Percentiles rank a stretch among this genome's conserved stretches.
Evolutionary conservation across 306 rosid genomes (phyloP).

Genomic region (Sindora glabra): DNA sequence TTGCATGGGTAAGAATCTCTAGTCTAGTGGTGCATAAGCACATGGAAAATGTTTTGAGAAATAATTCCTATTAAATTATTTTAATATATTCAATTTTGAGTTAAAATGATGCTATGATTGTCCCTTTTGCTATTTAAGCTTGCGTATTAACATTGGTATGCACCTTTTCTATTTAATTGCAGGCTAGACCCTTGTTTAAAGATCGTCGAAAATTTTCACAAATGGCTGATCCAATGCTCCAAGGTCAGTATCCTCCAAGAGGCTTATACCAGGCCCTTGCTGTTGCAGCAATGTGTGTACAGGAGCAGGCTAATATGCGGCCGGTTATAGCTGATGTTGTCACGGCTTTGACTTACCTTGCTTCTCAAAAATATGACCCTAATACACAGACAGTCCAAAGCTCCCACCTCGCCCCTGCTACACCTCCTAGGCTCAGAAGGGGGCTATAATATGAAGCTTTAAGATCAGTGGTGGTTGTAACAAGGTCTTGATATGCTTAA

Average conservation of each 20-base stretch:
- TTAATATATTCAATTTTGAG: background rate
- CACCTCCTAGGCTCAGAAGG: conserved; percentile 62
- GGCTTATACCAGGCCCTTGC: conserved; percentile 88
- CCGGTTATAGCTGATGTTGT: conserved; percentile 89
- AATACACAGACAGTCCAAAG: conserved; percentile 41
- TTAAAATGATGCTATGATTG: background rate
- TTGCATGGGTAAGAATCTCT: conserved; percentile 72
- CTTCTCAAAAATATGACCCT: conserved; percentile 56
- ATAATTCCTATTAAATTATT: background rate
- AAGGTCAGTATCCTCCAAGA: conserved; percentile 81
- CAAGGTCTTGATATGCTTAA: conserved; percentile 6
- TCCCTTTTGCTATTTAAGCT: background rate
- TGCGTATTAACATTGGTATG: background rate
- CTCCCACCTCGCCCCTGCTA: conserved; percentile 45
- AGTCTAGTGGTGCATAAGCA: background rate
- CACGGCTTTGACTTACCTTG: conserved; percentile 84
- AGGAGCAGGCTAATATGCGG: conserved; percentile 80
- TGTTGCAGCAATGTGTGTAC: conserved; percentile 87
- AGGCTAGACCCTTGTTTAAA: conserved; percentile 84
- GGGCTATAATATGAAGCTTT: conserved; percentile 32
- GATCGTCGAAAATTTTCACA: conserved; percentile 52
- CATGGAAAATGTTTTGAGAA: no score
- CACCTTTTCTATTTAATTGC: conserved; percentile 17
- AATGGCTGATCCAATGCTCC: conserved; percentile 79
- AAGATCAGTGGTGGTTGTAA: conserved; percentile 26